Evolutionary conservation across 176 grass and related monocot species (phyloP).

Genomic region (Cymbopogon citratus): DNA sequence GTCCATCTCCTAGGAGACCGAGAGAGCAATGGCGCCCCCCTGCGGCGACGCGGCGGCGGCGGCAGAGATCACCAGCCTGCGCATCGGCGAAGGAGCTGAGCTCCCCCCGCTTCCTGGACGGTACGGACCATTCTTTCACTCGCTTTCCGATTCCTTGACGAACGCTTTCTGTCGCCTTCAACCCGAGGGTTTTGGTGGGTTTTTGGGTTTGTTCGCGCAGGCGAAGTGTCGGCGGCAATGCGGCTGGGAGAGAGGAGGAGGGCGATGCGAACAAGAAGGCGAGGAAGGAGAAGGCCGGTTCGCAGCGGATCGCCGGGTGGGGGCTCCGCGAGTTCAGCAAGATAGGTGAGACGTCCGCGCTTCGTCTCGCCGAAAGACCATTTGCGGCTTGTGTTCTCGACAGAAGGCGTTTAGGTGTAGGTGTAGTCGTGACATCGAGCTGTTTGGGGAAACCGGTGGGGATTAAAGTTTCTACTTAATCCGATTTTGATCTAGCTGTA

Average conservation of each 20-base stretch:
- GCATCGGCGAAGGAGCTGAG: constrained; percentile 4
- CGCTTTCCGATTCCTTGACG: background rate
- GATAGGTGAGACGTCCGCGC: constrained; percentile 67
- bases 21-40: constrained; percentile 22
- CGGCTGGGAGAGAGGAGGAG: constrained; percentile 25
- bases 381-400: background rate
- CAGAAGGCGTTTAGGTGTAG: too few relatives aligned
- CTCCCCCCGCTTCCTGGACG: constrained; percentile 21
- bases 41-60: constrained; percentile 32
- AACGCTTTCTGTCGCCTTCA: background rate
- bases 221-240: constrained; percentile 28
- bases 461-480: background rate
- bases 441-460: background rate
- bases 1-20: background rate
- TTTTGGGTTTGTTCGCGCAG: constrained; percentile 16
- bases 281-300: constrained; percentile 57
- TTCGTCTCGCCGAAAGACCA: background rate
- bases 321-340: constrained; percentile 90
- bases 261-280: constrained; percentile 42
- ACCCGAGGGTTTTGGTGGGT: background rate
- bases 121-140: background rate
- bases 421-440: background rate
- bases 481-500: background rate
- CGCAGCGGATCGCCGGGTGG: constrained; percentile 65
- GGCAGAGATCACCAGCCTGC: constrained; percentile 4